These are phyloP conservation scores for Fusarium sp. DNA, from an alignment of 2,329 filamentous ascomycete species.

Conservation along the genomic window DNA sequence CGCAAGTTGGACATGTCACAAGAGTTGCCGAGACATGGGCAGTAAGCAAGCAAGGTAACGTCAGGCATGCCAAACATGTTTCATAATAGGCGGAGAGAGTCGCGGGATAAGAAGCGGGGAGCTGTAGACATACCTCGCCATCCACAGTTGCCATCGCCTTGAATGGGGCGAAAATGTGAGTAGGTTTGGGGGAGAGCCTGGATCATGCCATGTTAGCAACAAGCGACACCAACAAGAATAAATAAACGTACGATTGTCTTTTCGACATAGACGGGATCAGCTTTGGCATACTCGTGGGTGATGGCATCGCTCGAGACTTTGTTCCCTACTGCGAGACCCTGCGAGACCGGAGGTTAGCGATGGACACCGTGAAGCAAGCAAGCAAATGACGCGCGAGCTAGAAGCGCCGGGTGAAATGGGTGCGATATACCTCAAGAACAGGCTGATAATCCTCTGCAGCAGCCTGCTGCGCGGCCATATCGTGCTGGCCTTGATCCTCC, in stretches of 20 bases:
- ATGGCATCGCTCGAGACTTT: slow-evolving; percentile 82
- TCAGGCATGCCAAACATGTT: slow-evolving; percentile 11
- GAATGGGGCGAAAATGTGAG: slow-evolving; percentile 85
- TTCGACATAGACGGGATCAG: slow-evolving; percentile 83
- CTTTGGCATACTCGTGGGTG: slow-evolving; percentile 86
- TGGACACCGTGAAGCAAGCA: neutral
- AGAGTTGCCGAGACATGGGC: slow-evolving; percentile 29
- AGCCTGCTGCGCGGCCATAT: slow-evolving; percentile 68
- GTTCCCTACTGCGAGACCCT: slow-evolving; percentile 87
- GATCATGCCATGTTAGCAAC: slow-evolving; percentile 24
- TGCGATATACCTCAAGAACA: slow-evolving; percentile 61
- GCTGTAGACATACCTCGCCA: slow-evolving; percentile 83
- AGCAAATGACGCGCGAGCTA: slow-evolving; percentile 17
- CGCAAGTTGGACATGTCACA: slow-evolving; percentile 20
- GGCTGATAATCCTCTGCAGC: slow-evolving; percentile 69
- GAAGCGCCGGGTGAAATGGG: neutral
- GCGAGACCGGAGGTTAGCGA: slow-evolving; percentile 34
- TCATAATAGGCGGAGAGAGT: slow-evolving; percentile 2
- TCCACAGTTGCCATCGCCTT: slow-evolving; percentile 95
- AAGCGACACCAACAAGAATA: neutral
- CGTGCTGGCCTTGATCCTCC: slow-evolving; percentile 52
- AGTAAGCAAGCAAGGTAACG: slow-evolving; percentile 26
- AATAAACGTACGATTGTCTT: slow-evolving; percentile 82
- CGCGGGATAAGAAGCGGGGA: slow-evolving; percentile 18
- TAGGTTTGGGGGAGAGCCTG: slow-evolving; percentile 86